Base-by-base conservation (phyloP, 2,329 filamentous ascomycete species). In the Huntiella omanensis region DNA sequence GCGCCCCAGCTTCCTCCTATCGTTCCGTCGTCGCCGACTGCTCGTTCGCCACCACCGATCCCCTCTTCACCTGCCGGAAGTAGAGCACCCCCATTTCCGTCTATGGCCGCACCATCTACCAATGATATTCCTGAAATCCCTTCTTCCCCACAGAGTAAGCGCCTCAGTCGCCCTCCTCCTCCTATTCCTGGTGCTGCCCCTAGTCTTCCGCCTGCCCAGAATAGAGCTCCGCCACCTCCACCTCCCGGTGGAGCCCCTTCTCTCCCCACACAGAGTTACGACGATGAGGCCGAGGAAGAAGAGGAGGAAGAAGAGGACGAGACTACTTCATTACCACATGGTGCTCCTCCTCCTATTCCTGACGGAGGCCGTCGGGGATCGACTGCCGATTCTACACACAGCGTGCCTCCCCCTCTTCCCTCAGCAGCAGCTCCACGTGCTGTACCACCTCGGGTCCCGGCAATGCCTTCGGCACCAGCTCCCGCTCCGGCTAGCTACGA, bases 281-380 rank as follows among this genome's bases (percentile, higher is more conserved):
- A 65, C 50, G 70, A 64, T 17, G 79, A 81, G 32, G 77, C 77
- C 32, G 78, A 80, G 11, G 78, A 76, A 19, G 84, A 82, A 49
- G 86, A 92, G 56, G 72, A 85, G 33, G 92, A 85, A 0, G 88
- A 95, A 57, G 96, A 96, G 57, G 91, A 98, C 58, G 88, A 5
- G 91, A 96, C 57, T 96, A 96, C 58, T 91, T 96, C 55, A 96
- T 91, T 5, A 91, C 96, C 58, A 96, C 96, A 28, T 57, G 87
- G 82, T 1, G 84, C 87, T n/a, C 80, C 84, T 7, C 85, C 76
- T n/a, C 84, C 83, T 47, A 85, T 94, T 61, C 95, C 93, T 62
- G 88, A 94, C 63, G 87, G 88, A 1, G 62, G 96, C 51, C 93
- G 88, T 82, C 46, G 48, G 36, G 44, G 45, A 11, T 48, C 35